Evolutionary conservation across 176 grass and related monocot species (phyloP).

Genomic region (Carex cristatella): DNA sequence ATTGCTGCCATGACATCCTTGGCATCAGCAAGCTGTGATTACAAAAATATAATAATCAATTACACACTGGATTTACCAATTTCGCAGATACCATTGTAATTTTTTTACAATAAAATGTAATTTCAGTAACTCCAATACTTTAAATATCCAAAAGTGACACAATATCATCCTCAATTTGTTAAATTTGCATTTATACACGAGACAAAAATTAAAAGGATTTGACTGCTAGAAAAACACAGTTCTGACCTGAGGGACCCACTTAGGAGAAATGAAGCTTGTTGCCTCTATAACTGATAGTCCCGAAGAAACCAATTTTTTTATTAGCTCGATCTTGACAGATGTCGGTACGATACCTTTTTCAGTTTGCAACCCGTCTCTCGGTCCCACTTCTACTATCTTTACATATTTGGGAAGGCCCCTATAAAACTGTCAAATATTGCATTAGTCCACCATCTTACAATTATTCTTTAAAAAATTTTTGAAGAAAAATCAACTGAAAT

Average conservation of each 20-base stretch:
- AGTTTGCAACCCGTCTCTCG: conserved; percentile 90
- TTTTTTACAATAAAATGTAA: too few species aligned
- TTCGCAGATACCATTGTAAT: too few species aligned
- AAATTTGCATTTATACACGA: not conserved
- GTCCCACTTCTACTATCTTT: conserved; percentile 92
- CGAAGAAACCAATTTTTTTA: conserved; percentile 53
- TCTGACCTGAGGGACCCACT: conserved; percentile 93
- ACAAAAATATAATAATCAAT: not conserved
- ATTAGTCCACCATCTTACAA: not conserved
- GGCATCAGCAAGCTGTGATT: conserved; percentile 61
- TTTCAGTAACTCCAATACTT: too few species aligned
- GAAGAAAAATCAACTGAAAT: not conserved
- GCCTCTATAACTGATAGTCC: conserved; percentile 84
- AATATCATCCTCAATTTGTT: not conserved
- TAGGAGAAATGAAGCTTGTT: conserved; percentile 91
- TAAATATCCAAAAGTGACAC: too few species aligned
- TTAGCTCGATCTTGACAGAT: conserved; percentile 68
- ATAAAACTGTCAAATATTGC: conserved; percentile 39
- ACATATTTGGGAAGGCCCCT: conserved; percentile 42
- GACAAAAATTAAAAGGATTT: not conserved
- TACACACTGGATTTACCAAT: not conserved
- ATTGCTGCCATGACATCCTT: conserved; percentile 87
- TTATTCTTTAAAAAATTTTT: not conserved
- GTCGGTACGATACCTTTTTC: conserved; percentile 71
- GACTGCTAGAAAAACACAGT: not conserved